Evolutionary conservation across 169 alveolate genomes (phyloP).

Genomic region (Eimeria maxima): DNA sequence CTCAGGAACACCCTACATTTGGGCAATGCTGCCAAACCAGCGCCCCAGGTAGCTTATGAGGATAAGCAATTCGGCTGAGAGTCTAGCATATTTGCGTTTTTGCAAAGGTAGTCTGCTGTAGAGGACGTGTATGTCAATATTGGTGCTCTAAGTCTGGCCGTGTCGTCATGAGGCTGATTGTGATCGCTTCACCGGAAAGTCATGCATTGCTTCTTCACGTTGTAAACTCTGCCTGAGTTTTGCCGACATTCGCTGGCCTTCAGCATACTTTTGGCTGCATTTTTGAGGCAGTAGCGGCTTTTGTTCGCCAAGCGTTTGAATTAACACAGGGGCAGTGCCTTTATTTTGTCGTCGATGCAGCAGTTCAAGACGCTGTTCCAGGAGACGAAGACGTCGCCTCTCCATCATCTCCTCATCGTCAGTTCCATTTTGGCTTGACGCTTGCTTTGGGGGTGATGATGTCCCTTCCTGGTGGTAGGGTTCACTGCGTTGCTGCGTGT

Average conservation of each 20-base stretch:
- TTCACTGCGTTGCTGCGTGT: background rate
- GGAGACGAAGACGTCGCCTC: background rate
- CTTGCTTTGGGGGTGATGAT: background rate
- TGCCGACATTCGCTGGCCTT: background rate
- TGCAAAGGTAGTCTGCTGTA: no score
- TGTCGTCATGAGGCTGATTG: background rate
- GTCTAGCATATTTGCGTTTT: no score
- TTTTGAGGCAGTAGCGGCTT: background rate
- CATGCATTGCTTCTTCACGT: background rate
- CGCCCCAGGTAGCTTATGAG: no score
- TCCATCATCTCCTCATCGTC: background rate
- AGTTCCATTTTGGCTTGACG: no score
- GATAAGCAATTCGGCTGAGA: no score
- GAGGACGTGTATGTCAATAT: no score
- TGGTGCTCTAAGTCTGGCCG: no score
- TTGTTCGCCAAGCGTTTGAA: background rate
- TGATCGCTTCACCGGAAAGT: background rate
- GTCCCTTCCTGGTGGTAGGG: no score
- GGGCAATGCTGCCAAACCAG: no score
- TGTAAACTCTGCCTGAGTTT: background rate
- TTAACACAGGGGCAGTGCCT: background rate
- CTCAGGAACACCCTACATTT: no score
- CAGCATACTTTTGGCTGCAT: background rate
- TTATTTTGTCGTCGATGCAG: background rate
- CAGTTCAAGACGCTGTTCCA: constrained; percentile 41